A percentile compares a stretch with the other conserved stretches of the same genome.
Evolutionary conservation across 148 eudicot genomes (phyloP).

Genomic region (Amaranthus cruentus): DNA sequence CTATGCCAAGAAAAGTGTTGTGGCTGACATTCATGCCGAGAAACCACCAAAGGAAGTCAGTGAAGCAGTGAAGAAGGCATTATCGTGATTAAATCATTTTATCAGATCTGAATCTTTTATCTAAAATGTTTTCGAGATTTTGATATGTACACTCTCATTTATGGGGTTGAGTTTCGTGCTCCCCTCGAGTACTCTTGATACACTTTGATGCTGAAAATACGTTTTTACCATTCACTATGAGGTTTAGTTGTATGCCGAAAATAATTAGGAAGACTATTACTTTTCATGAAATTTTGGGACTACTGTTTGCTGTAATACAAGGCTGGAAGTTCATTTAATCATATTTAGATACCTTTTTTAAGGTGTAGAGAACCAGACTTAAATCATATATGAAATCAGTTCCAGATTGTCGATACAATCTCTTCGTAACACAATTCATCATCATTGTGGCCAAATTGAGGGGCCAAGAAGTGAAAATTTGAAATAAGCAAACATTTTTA

Average conservation of each 20-base stretch:
- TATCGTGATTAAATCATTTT: conserved; percentile 18
- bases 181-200: conserved; percentile 1
- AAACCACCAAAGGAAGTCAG: conserved; percentile 41
- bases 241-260: conserved; percentile 17
- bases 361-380: too few relatives aligned
- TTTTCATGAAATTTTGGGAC: too few relatives aligned
- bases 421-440: too few relatives aligned
- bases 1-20: conserved; percentile 55
- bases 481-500: too few relatives aligned
- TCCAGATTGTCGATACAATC: too few relatives aligned
- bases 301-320: too few relatives aligned
- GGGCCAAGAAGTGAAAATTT: too few relatives aligned
- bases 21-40: conserved; percentile 76
- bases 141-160: conserved; percentile 11
- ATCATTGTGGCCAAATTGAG: too few relatives aligned
- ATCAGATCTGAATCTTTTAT: conserved; percentile 10
- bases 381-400: too few relatives aligned
- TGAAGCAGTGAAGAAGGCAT: conserved; percentile 43
- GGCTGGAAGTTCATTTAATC: too few relatives aligned
- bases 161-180: conserved; percentile 22
- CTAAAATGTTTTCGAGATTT: conserved; percentile 19
- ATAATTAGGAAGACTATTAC: background rate
- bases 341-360: too few relatives aligned
- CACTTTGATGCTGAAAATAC: conserved; percentile 18
- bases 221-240: conserved; percentile 15